Conservation (phyloP, 768 basidiomycete species). For the Tylopilus sp. region DNA sequence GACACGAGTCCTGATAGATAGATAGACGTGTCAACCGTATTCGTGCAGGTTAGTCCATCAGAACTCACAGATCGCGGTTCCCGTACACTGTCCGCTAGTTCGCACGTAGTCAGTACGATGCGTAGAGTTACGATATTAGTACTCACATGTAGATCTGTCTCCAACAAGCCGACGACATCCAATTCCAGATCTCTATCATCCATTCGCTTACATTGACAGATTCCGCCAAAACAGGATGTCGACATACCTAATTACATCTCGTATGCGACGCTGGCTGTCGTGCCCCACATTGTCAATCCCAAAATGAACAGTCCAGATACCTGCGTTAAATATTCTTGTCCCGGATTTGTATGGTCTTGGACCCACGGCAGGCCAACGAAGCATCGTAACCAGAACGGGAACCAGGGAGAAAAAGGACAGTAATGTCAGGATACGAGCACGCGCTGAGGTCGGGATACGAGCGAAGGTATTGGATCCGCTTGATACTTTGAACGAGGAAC, state of each 20-base stretch:
- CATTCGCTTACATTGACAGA: not conserved
- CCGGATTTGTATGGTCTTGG: slow-evolving; percentile 61
- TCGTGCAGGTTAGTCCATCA: not conserved
- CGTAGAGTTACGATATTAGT: not conserved
- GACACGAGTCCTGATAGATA: slow-evolving; percentile 58
- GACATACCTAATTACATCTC: slow-evolving; percentile 57
- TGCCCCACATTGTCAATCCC: slow-evolving; percentile 48
- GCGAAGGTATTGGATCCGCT: not conserved
- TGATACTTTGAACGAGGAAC: slow-evolving; percentile 30
- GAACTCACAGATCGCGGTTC: slow-evolving; percentile 72
- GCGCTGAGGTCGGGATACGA: slow-evolving; percentile 18
- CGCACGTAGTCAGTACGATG: not conserved
- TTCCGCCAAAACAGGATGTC: slow-evolving; percentile 12
- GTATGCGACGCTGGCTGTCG: slow-evolving; percentile 34
- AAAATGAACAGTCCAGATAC: slow-evolving; percentile 93
- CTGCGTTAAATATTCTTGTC: slow-evolving; percentile 69
- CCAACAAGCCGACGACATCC: slow-evolving; percentile 80
- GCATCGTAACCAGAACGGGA: slow-evolving; percentile 53
- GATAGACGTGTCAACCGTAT: slow-evolving; percentile 1
- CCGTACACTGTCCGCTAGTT: slow-evolving; percentile 70
- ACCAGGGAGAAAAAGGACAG: slow-evolving; percentile 41
- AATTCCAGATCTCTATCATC: slow-evolving; percentile 68
- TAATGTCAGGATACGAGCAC: slow-evolving; percentile 30
- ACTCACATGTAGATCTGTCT: slow-evolving; percentile 82
- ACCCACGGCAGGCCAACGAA: slow-evolving; percentile 46